Evolutionary conservation across 768 basidiomycete genomes (phyloP).

Genomic region (Auriscalpium orientale): DNA sequence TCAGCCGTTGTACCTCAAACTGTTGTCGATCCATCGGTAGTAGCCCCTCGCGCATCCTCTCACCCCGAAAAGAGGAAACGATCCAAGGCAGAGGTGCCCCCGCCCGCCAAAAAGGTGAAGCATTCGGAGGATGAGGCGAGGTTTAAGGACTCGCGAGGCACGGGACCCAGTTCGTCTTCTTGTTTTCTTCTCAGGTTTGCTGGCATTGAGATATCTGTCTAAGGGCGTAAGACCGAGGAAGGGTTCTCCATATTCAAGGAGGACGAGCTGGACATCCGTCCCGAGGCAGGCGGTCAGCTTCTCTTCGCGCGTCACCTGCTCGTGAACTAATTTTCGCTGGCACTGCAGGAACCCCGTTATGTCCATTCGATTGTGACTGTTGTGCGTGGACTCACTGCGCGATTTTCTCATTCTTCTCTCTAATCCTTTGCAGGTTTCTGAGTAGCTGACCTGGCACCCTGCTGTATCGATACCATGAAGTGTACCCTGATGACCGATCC

Average conservation of each 20-base stretch:
- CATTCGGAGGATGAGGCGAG: slow-evolving; percentile 31
- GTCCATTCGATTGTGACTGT: slow-evolving; percentile 86
- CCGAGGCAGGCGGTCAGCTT: slow-evolving; percentile 63
- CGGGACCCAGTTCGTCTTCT: slow-evolving; percentile 50
- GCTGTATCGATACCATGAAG: too few relatives aligned
- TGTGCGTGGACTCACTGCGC: slow-evolving; percentile 43
- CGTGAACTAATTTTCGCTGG: slow-evolving; percentile 11
- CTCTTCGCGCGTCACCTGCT: slow-evolving; percentile 6
- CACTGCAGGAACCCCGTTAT: slow-evolving; percentile 64
- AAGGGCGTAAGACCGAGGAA: slow-evolving; percentile 74
- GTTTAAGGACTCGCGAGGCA: slow-evolving; percentile 74
- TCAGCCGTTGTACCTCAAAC: slow-evolving; percentile 42
- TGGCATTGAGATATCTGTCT: slow-evolving; percentile 1
- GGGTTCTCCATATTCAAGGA: slow-evolving; percentile 77
- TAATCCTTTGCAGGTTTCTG: slow-evolving; percentile 14
- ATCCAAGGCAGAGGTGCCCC: slow-evolving; percentile 11
- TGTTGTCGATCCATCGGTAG: slow-evolving; percentile 54
- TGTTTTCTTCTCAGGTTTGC: neutral
- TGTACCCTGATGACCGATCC: too few relatives aligned
- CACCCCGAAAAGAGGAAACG: slow-evolving; percentile 25
- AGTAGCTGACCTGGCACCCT: neutral
- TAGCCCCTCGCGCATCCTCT: slow-evolving; percentile 13
- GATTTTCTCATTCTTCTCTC: neutral
- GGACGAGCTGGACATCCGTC: slow-evolving; percentile 66
- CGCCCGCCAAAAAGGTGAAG: slow-evolving; percentile 17